Evolutionary conservation across 495 filamentous ascomycete species (phyloP).

Genomic region (Coniosporium apollinis): DNA sequence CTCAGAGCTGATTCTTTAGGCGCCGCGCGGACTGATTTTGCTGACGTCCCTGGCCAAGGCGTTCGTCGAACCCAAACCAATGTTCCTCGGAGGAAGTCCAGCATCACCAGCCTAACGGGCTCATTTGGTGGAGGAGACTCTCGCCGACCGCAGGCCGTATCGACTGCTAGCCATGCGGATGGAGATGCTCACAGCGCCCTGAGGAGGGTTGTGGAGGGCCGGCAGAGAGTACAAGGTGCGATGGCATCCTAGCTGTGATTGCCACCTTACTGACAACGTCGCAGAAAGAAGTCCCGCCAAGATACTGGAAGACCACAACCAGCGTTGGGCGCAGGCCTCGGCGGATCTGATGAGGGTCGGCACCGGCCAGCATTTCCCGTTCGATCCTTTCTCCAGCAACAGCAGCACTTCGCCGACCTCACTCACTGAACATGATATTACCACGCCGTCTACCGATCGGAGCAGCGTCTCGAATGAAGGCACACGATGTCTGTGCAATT

Average conservation of each 20-base stretch:
- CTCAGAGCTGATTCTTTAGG: no score
- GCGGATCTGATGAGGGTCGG: constrained; percentile 14
- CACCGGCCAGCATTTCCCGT: constrained; percentile 5
- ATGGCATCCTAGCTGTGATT: background rate
- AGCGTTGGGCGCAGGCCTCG: constrained; percentile 23
- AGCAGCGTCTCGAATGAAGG: constrained; percentile 35
- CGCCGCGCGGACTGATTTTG: no score
- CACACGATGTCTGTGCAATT: constrained; percentile 61
- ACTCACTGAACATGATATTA: constrained; percentile 46
- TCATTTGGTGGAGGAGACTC: no score
- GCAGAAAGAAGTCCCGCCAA: constrained; percentile 19
- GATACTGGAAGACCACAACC: constrained; percentile 21
- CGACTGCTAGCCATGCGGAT: no score
- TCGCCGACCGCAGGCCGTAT: no score
- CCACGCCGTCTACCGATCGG: constrained; percentile 47
- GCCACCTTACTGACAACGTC: no score
- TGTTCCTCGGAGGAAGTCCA: no score
- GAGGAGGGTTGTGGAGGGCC: constrained; percentile 52
- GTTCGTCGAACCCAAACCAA: no score
- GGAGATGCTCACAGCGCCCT: constrained; percentile 46
- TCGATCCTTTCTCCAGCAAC: constrained; percentile 10
- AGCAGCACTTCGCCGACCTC: constrained; percentile 46
- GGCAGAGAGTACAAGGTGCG: constrained; percentile 30
- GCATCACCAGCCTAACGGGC: no score
- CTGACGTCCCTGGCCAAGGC: no score